These are phyloP conservation scores for Podospora anserina DNA, from an alignment of 495 filamentous ascomycete species.

Conservation along the genomic window DNA sequence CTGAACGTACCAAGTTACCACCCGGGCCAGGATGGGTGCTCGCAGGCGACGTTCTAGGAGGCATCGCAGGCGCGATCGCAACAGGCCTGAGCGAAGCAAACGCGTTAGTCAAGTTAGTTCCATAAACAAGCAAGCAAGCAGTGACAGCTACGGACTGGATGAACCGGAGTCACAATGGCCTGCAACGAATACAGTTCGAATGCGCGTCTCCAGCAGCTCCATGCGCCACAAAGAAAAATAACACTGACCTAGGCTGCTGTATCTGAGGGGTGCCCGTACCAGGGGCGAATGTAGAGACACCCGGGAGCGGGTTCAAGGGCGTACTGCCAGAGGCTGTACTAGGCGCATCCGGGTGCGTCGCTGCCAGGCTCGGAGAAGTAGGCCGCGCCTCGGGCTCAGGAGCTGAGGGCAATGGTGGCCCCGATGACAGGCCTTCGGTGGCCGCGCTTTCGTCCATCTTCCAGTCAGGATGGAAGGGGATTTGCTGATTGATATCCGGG, in stretches of 20 bases:
- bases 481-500: conserved; percentile 28
- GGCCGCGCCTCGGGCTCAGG: conserved; percentile 42
- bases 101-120: not conserved
- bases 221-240: not conserved
- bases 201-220: not conserved
- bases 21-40: conserved; percentile 64
- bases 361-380: conserved; percentile 48
- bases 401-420: conserved; percentile 27
- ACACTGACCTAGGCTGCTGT: conserved; percentile 63
- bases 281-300: conserved; percentile 60
- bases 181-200: not conserved
- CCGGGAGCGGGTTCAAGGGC: conserved; percentile 49
- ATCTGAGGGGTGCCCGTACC: conserved; percentile 57
- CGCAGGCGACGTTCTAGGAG: conserved; percentile 64
- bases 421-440: conserved; percentile 26
- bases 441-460: conserved; percentile 41
- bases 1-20: conserved; percentile 60
- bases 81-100: conserved; percentile 20
- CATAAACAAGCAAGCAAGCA: not conserved
- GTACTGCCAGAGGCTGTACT: conserved; percentile 36
- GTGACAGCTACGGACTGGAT: not conserved
- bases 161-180: not conserved
- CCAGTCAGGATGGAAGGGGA: conserved; percentile 24
- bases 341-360: conserved; percentile 26
- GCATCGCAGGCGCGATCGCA: conserved; percentile 31